Percentiles rank a stretch among this genome's conserved stretches.
Evolutionary conservation across 495 filamentous ascomycete genomes (phyloP).

Genomic region (Lophiostoma macrostomum): DNA sequence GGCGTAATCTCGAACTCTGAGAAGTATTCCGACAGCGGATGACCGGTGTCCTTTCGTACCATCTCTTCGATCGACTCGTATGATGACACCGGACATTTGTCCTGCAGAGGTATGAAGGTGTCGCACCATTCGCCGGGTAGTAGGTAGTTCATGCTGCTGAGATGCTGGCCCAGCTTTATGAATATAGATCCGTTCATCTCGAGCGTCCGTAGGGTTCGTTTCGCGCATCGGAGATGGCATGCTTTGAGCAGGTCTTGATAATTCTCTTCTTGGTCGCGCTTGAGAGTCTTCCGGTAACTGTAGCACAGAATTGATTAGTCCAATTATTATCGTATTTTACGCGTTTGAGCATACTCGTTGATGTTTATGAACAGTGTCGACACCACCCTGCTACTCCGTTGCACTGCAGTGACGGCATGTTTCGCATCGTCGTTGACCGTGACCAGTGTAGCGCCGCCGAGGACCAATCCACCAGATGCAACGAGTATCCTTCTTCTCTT

Average conservation of each 20-base stretch:
- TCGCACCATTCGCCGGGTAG: constrained; percentile 92
- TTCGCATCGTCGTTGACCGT: constrained; percentile 69
- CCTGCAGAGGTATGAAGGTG: constrained; percentile 94
- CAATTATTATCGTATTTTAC: neutral
- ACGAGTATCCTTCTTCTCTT: constrained; percentile 41
- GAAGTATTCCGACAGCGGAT: constrained; percentile 77
- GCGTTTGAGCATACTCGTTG: constrained; percentile 66
- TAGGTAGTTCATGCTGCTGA: constrained; percentile 95
- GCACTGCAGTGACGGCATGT: constrained; percentile 67
- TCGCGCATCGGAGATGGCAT: constrained; percentile 91
- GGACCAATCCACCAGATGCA: constrained; percentile 51
- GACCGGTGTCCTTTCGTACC: constrained; percentile 79
- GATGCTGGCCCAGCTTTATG: constrained; percentile 94
- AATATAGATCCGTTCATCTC: constrained; percentile 97
- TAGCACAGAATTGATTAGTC: neutral
- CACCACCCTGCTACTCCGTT: constrained; percentile 78
- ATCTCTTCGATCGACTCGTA: constrained; percentile 83
- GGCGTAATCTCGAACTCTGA: constrained; percentile 73
- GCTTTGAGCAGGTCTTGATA: constrained; percentile 64
- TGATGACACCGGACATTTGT: constrained; percentile 90
- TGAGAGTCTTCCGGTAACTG: constrained; percentile 54
- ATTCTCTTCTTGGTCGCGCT: constrained; percentile 58
- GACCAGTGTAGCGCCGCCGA: constrained; percentile 58
- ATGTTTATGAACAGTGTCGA: constrained; percentile 74
- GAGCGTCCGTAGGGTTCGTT: constrained; percentile 77